These are phyloP conservation scores for Rosa lucieae DNA, from an alignment of 306 rosid genomes.

Conservation along the genomic window DNA sequence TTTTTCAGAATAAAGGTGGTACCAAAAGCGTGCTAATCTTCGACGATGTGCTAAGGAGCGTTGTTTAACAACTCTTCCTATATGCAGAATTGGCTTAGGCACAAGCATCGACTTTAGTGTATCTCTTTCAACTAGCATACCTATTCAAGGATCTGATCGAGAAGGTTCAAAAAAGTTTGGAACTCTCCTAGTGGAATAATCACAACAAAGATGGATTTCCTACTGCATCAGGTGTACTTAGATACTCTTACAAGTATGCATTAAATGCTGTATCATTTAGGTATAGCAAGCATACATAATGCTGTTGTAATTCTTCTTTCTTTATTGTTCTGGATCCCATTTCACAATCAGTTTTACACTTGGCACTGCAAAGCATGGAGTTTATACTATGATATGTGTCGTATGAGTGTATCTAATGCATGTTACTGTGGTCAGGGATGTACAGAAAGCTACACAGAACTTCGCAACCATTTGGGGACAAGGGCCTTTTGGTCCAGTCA, in stretches of 20 bases:
- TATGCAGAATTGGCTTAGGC: constrained; percentile 70
- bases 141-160: constrained; percentile 41
- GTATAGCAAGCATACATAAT: constrained; percentile 4
- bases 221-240: constrained; percentile 66
- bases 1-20: constrained; percentile 77
- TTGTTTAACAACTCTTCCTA: constrained; percentile 65
- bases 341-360: background rate
- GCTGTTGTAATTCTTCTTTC: constrained; percentile 1
- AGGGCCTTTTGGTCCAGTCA: constrained; percentile 64
- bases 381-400: background rate
- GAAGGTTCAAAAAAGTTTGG: constrained; percentile 39
- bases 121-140: constrained; percentile 49
- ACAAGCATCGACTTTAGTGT: constrained; percentile 80
- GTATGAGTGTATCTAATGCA: background rate
- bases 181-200: constrained; percentile 54
- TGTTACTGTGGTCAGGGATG: constrained; percentile 36
- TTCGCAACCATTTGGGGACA: constrained; percentile 60
- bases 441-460: constrained; percentile 59
- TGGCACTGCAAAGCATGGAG: background rate
- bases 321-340: background rate
- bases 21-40: constrained; percentile 51
- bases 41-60: constrained; percentile 52
- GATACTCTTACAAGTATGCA: constrained; percentile 83
- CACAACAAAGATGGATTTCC: constrained; percentile 60
- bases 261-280: background rate